Evolutionary conservation across 192 early-diverging fungal genomes (phyloP).

Genomic region (Gigaspora rosea): DNA sequence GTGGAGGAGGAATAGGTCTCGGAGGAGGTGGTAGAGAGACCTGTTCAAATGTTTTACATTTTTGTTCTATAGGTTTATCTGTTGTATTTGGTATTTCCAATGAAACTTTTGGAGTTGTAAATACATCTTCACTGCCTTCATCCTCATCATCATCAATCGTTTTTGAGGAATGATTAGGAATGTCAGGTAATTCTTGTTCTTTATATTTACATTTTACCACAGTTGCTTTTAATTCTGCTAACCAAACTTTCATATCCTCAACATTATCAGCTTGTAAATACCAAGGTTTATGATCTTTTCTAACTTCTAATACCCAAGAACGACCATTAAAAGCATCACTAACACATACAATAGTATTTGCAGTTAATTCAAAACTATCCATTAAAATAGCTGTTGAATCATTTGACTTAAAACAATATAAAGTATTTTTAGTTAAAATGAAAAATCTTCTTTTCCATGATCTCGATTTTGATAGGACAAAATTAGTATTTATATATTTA

Average conservation of each 20-base stretch:
- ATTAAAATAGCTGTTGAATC: constrained; percentile 38
- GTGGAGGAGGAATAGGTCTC: constrained; percentile 7
- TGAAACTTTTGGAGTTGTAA: not conserved
- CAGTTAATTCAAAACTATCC: constrained; percentile 38
- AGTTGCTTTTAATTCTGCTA: constrained; percentile 41
- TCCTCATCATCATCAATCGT: not conserved
- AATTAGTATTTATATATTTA: constrained; percentile 40
- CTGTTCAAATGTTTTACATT: not conserved
- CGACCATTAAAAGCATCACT: constrained; percentile 46
- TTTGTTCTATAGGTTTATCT: not conserved
- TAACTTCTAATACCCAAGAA: constrained; percentile 43
- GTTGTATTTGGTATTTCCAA: not conserved
- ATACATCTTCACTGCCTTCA: not conserved
- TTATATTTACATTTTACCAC: constrained; percentile 35
- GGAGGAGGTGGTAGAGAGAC: constrained; percentile 31
- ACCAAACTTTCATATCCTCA: constrained; percentile 42
- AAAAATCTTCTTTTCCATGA: constrained; percentile 49
- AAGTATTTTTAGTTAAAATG: constrained; percentile 36
- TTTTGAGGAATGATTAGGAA: constrained; percentile 21
- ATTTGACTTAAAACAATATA: constrained; percentile 48
- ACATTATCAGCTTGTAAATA: constrained; percentile 46
- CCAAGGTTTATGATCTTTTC: constrained; percentile 43
- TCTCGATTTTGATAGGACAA: constrained; percentile 35
- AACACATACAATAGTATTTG: constrained; percentile 47
- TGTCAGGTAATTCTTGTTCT: constrained; percentile 1